Conservation (phyloP, 2,329 filamentous ascomycete species). For the Fusarium ambrosium region DNA sequence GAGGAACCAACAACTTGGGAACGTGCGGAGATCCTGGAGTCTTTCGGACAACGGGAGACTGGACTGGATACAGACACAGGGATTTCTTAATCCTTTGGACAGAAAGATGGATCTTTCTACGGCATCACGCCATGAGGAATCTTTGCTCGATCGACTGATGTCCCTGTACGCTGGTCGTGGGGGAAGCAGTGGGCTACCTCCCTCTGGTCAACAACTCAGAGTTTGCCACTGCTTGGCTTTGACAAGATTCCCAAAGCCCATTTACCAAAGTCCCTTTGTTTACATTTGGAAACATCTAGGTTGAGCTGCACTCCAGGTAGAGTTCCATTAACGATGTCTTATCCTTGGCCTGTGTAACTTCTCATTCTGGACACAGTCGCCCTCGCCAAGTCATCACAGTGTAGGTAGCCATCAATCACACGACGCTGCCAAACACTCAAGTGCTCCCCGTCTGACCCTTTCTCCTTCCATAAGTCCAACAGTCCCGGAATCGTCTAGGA, state of each 20-base stretch:
- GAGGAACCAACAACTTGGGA: neutral
- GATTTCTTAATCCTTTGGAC: neutral
- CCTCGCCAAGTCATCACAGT: neutral
- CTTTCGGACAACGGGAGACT: neutral
- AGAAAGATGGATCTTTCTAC: neutral
- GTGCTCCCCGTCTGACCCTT: neutral
- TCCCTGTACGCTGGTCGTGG: neutral
- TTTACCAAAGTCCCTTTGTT: neutral
- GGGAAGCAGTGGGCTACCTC: neutral
- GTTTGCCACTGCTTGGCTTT: neutral
- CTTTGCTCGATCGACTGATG: neutral
- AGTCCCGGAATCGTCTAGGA: neutral
- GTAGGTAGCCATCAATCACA: neutral
- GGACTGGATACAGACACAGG: neutral
- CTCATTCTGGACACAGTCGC: neutral
- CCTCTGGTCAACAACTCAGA: neutral
- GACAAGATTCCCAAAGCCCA: neutral
- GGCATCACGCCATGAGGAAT: neutral
- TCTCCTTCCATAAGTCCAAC: neutral
- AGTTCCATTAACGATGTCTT: neutral
- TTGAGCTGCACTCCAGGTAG: neutral
- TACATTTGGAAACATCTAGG: neutral
- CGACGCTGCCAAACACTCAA: neutral
- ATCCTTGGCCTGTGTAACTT: neutral
- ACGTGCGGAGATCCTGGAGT: neutral